A percentile compares a stretch with the other conserved stretches of the same genome.
Conservation (phyloP, 768 basidiomycete species). For the Baorangia bicolor region DNA sequence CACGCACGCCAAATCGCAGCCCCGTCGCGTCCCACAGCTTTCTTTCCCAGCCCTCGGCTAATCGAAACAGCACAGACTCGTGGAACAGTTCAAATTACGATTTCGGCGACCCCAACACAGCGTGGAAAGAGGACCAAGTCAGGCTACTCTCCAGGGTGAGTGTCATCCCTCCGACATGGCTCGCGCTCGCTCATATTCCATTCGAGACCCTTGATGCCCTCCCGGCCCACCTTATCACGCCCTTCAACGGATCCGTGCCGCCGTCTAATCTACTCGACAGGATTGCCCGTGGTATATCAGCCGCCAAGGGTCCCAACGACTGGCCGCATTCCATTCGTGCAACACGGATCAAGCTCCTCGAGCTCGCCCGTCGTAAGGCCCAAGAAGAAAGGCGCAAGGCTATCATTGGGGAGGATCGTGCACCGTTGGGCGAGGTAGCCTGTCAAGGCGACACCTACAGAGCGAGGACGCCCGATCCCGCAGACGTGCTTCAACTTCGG, state of each 20-base stretch:
- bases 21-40: conserved; percentile 54
- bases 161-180: conserved; percentile 1
- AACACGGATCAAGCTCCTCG: conserved; percentile 79
- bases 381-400: conserved; percentile 48
- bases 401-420: conserved; percentile 48
- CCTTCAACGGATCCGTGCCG: conserved; percentile 81
- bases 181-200: conserved; percentile 5
- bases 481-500: conserved; percentile 45
- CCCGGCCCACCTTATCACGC: conserved; percentile 81
- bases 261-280: conserved; percentile 86
- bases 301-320: conserved; percentile 71
- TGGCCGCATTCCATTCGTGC: conserved; percentile 85
- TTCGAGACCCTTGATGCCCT: conserved; percentile 73
- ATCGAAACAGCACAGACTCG: conserved; percentile 73
- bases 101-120: conserved; percentile 58
- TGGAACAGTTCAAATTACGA: conserved; percentile 80
- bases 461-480: conserved; percentile 26
- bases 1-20: conserved; percentile 61
- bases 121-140: conserved; percentile 76
- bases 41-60: conserved; percentile 40
- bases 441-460: conserved; percentile 12
- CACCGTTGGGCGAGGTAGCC: conserved; percentile 6
- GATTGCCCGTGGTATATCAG: conserved; percentile 72
- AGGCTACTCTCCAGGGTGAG: conserved; percentile 65
- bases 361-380: conserved; percentile 66